phyloP scores from a whole-genome alignment of 1,284 basidiomycete species.

The Boletus calvinii region DNA sequence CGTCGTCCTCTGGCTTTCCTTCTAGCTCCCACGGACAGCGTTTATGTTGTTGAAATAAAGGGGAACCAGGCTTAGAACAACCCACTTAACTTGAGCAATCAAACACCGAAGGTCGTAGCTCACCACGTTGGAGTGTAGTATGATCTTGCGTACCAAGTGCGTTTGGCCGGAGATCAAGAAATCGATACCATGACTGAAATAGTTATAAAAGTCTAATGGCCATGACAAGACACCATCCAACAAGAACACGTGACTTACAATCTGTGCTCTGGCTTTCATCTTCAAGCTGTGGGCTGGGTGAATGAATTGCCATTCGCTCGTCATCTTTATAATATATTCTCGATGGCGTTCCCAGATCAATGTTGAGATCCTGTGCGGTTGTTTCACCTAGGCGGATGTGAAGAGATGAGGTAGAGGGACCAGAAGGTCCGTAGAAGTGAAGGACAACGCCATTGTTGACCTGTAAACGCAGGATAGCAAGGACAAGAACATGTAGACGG shows the following conservation, averaged over 20 bases:
- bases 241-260: slow-evolving; percentile 37
- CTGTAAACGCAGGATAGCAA: slow-evolving; percentile 37
- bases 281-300: slow-evolving; percentile 43
- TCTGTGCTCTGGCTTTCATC: slow-evolving; percentile 42
- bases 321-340: slow-evolving; percentile 84
- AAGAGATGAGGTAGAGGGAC: slow-evolving; percentile 43
- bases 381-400: slow-evolving; percentile 74
- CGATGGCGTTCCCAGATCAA: slow-evolving; percentile 79
- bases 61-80: slow-evolving; percentile 70
- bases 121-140: slow-evolving; percentile 85
- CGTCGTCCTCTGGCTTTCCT: slow-evolving; percentile 70
- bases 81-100: background rate
- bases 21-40: slow-evolving; percentile 87
- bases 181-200: slow-evolving; percentile 86
- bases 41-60: slow-evolving; percentile 85
- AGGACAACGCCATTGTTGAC: slow-evolving; percentile 72
- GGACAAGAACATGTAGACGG: background rate
- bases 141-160: slow-evolving; percentile 79
- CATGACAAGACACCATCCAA: slow-evolving; percentile 7
- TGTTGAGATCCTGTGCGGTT: slow-evolving; percentile 75
- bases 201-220: slow-evolving; percentile 82
- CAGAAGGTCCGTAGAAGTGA: slow-evolving; percentile 58
- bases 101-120: slow-evolving; percentile 30
- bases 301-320: slow-evolving; percentile 80
- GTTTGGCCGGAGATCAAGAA: slow-evolving; percentile 73